Base-by-base conservation (phyloP, 352 stramenopile species). In the Pythium sp. region DNA sequence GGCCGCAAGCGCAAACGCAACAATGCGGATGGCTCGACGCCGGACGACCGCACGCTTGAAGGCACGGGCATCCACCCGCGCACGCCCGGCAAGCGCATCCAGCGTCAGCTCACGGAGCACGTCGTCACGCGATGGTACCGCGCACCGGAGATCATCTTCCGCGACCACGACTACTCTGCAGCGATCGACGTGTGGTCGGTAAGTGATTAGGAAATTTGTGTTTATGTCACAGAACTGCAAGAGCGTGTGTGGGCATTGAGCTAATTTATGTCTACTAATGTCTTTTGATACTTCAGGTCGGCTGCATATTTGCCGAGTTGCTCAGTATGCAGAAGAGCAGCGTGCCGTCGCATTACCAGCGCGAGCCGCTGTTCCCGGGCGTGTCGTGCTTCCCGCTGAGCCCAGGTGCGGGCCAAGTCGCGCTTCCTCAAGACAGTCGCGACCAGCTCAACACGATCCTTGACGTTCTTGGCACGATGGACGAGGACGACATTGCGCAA, bases 291-390 rank as follows among this genome's bases (percentile, higher is more conserved):
- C 5, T 5, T 2, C 41, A 96, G 83, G 76, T 98, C n/a, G 95
- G 95, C 26, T 98, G 95, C 65, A 98, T 98, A 72, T 97, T 98
- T 79, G 94, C 89, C 0, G 95, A 98, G 77, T 81, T 98, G 36
- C 67, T 98, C 57, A 98, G 91, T 69, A 99, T 99, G 96, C 94
- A 99, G 75, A 96, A 98, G 82, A 97, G 87, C 65, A 98, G 90
- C 72, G 91, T 98, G 58, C 89, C 93, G 58, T 97, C 88, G 54
- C 97, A 98, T 74, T 95, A 98, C 82, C 90, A 98, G 73, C 86
- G 96, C 38, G 87, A 97, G 49, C 94, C 96, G 53, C 72, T 99
- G 34, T 99, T 99, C 80, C 96, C 96, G 0, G 96, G 96, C 46
- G 94, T 97, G 6, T 97, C 91, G 51, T 98, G 87, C 67, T 95